Evolutionary conservation across 2,329 filamentous ascomycete genomes (phyloP).

Genomic region (Fusarium sterilihyphosum): DNA sequence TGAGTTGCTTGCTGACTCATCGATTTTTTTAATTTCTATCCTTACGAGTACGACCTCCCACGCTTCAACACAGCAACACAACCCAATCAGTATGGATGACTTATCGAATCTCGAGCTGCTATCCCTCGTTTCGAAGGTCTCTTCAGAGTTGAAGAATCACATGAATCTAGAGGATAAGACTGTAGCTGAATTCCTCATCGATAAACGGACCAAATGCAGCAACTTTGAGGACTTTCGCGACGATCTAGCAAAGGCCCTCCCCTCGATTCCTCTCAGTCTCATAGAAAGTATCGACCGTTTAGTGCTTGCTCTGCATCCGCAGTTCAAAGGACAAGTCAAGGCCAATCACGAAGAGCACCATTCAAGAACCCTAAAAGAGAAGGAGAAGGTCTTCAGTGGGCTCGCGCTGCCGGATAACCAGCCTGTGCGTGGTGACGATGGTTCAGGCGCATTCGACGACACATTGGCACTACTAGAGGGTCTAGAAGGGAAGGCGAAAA

Average conservation of each 20-base stretch:
- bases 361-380: slow-evolving; percentile 69
- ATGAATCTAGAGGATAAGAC: slow-evolving; percentile 92
- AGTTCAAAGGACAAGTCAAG: slow-evolving; percentile 69
- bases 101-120: slow-evolving; percentile 90
- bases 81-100: slow-evolving; percentile 72
- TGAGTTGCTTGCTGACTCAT: neutral
- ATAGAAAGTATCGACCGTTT: slow-evolving; percentile 92
- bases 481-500: slow-evolving; percentile 73
- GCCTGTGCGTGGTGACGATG: slow-evolving; percentile 47
- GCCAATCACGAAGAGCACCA: slow-evolving; percentile 52
- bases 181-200: slow-evolving; percentile 95
- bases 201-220: slow-evolving; percentile 81
- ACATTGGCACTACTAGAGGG: slow-evolving; percentile 92
- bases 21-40: neutral
- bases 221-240: slow-evolving; percentile 78
- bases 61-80: no score
- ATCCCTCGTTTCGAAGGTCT: slow-evolving; percentile 93
- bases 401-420: slow-evolving; percentile 86
- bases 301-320: slow-evolving; percentile 89
- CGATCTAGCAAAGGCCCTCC: slow-evolving; percentile 68
- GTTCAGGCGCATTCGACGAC: slow-evolving; percentile 82
- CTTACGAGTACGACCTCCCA: no score
- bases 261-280: slow-evolving; percentile 84
- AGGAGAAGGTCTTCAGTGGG: slow-evolving; percentile 89
- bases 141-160: slow-evolving; percentile 94